Conservation (phyloP, 257 asterid genomes). For the Nemophila menziesii region DNA sequence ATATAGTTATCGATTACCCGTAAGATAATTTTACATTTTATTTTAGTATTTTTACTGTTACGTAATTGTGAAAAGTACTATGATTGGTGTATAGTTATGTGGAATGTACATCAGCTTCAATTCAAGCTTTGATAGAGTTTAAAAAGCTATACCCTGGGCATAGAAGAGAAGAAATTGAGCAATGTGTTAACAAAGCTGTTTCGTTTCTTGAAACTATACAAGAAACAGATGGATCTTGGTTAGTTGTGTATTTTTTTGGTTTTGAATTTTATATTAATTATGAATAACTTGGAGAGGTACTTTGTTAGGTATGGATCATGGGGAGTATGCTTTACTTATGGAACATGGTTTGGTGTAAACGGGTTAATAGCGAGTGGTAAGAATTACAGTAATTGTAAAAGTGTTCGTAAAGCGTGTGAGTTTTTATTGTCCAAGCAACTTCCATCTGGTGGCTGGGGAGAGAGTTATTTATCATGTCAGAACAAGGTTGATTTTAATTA, state of each 20-base stretch:
- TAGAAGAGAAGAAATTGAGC: constrained; percentile 60
- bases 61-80: neutral
- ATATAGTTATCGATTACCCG: constrained; percentile 97
- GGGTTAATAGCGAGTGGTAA: constrained; percentile 83
- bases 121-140: constrained; percentile 71
- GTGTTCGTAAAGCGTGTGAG: constrained; percentile 76
- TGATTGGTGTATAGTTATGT: constrained; percentile 56
- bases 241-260: too few relatives aligned
- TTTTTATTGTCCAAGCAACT: constrained; percentile 82
- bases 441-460: constrained; percentile 98
- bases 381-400: constrained; percentile 43
- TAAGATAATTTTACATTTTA: constrained; percentile 38
- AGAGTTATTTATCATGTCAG: constrained; percentile 91
- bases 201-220: constrained; percentile 66
- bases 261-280: too few relatives aligned
- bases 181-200: constrained; percentile 53
- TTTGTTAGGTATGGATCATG: constrained; percentile 99
- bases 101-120: constrained; percentile 95
- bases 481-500: constrained; percentile 77
- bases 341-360: constrained; percentile 81
- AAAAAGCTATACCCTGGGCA: constrained; percentile 77
- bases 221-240: constrained; percentile 92
- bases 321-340: constrained; percentile 96
- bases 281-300: constrained; percentile 1
- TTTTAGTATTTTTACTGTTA: constrained; percentile 8